Evolutionary conservation across 1,139 yeast genomes (phyloP), one percentile per base, ranked within the genome.

Genomic region (Candida labiduridarum): DNA sequence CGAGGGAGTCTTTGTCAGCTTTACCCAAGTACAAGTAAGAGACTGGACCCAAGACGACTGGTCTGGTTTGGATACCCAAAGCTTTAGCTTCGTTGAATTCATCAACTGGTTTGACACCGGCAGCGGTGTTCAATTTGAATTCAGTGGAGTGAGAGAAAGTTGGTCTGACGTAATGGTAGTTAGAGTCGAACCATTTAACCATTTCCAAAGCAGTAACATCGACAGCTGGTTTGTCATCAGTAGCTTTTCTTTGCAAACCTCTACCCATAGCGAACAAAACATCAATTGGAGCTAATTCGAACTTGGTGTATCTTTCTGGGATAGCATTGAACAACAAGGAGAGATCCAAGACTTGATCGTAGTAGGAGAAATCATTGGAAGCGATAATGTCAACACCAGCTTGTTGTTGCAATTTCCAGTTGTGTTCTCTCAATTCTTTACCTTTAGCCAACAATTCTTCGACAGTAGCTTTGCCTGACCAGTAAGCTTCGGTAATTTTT

Each of bases 141-240:
- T 87, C 85, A 59, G 98, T 94, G 62, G 91, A 83, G 83, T 91
- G 87, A 52, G 97, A 89, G 80, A 94, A 90, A 63, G 99, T 95
- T 76, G 99, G 99, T 84, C 99, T 90, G 68, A 94, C 98, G 74
- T 94, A 95, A 78, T 94, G 99, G 89, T 94, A 94, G 89, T 94
- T 94, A 59, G 98, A 89, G 78, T 94, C 99, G 65, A 94, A 94
- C 99, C 99, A 94, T 83, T 94, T 94, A 65, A 94, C 99, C 99
- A 94, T 94, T 84, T 94, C 99, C 75, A 90, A 84, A 65, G 99
- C 99, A 60, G 98, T 94, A 56, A 94, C 99, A 76, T 95, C 99
- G 63, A 94, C 97, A 61, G 96, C 96, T 62, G 87, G 82, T 56
- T 85, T 72, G 62, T 92, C 71, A 63, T 88, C 97, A 61, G 95